These are phyloP conservation scores for Talaromyces stipitatus DNA, from an alignment of 495 filamentous ascomycete species.

Conservation along the genomic window DNA sequence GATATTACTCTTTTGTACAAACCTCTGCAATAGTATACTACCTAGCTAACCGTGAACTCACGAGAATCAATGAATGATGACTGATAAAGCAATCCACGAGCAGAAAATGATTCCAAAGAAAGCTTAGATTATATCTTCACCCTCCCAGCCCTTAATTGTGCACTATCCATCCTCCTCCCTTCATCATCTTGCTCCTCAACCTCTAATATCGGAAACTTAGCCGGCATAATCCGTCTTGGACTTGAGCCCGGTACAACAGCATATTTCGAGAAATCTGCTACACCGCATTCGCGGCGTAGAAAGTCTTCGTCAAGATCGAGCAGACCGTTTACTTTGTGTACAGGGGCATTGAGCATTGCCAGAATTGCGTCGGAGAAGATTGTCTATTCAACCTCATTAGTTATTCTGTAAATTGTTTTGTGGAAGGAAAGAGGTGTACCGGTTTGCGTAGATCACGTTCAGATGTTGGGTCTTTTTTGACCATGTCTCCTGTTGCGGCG, in stretches of 20 bases:
- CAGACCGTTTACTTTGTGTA: conserved; percentile 57
- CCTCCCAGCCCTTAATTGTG: conserved; percentile 9
- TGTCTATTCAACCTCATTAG: conserved; percentile 21
- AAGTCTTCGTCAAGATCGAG: conserved; percentile 80
- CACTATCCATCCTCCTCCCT: conserved; percentile 64
- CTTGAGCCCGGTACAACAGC: conserved; percentile 53
- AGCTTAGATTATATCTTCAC: background rate
- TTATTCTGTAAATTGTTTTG: background rate
- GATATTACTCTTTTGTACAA: background rate
- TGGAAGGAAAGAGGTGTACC: conserved; percentile 16
- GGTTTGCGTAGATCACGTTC: conserved; percentile 56
- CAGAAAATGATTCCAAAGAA: background rate
- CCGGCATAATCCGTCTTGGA: conserved; percentile 76
- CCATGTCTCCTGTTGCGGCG: conserved; percentile 55
- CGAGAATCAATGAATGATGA: background rate
- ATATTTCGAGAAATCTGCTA: conserved; percentile 71
- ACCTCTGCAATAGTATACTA: background rate
- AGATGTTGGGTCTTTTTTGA: conserved; percentile 33
- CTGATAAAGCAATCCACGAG: too few species aligned
- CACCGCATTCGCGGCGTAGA: conserved; percentile 52
- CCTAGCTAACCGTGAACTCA: background rate
- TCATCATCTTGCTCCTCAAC: conserved; percentile 81
- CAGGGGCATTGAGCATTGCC: conserved; percentile 59
- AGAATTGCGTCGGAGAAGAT: conserved; percentile 79
- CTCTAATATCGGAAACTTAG: conserved; percentile 56